A percentile compares a stretch with the other conserved stretches of the same genome.
These are phyloP conservation scores for Globisporangium megalacanthum DNA, from an alignment of 352 stramenopile genomes.

Conservation along the genomic window DNA sequence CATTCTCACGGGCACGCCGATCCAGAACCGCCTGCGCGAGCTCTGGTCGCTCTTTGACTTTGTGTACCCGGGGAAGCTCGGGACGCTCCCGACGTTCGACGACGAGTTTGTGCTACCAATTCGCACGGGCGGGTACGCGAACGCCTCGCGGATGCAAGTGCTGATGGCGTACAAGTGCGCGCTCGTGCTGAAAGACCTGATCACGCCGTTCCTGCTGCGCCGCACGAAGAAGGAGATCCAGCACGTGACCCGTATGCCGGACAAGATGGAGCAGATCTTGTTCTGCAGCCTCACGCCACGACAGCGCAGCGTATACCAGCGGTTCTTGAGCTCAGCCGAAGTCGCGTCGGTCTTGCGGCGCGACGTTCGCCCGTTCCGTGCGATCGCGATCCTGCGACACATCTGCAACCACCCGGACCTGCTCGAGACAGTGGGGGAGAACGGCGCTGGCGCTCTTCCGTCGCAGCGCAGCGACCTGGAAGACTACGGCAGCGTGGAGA, in stretches of 20 bases:
- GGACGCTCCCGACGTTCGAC: conserved; percentile 97
- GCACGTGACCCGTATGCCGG: conserved; percentile 89
- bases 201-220: conserved; percentile 95
- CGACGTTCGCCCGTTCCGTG: conserved; percentile 83
- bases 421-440: conserved; percentile 45
- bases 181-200: conserved; percentile 94
- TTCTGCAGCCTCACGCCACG: conserved; percentile 92
- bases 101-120: conserved; percentile 97
- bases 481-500: conserved; percentile 44
- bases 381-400: conserved; percentile 95
- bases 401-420: conserved; percentile 99
- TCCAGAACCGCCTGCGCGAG: conserved; percentile 94
- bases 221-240: conserved; percentile 94
- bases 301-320: conserved; percentile 90
- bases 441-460: conserved; percentile 2
- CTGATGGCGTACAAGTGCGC: conserved; percentile 96
- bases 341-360: conserved; percentile 87
- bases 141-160: conserved; percentile 92
- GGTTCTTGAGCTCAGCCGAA: conserved; percentile 90
- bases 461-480: conserved; percentile 1
- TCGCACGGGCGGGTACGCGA: conserved; percentile 89
- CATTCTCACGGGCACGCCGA: conserved; percentile 89
- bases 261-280: conserved; percentile 98
- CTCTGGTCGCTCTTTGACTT: conserved; percentile 99
- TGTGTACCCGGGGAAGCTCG: conserved; percentile 96